Evolutionary conservation across 2,329 filamentous ascomycete species (phyloP), one percentile per base, ranked within the genome.

Genomic region (Fusarium nanum): DNA sequence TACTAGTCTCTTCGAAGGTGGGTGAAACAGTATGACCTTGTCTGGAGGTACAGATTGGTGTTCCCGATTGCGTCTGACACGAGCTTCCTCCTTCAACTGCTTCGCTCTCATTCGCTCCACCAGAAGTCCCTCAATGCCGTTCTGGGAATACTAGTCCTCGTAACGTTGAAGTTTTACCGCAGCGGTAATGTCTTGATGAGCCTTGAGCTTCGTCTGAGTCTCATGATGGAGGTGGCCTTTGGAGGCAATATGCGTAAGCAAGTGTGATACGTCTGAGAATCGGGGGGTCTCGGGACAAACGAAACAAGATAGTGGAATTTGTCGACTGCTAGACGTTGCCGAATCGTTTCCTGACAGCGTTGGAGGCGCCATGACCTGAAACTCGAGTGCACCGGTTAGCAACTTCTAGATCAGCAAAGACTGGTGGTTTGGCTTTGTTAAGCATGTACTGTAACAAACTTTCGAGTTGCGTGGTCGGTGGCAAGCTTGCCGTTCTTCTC

Each of bases 241-340:
- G 70, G 94, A 98, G 64, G 92, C 89, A 67, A 98, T 89, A 77
- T 98, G 95, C 14, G 95, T 98, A 76, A 98, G 88, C 40, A 98
- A 85, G 79, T 98, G 95, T 34, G 94, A 97, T 46, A 94, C 85
- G 80, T 98, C 95, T 59, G 93, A 97, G 81, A 98, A 98, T 30
- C 82, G 87, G 41, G 93, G 93, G 65, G 87, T 87, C 72, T 91
- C 93, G 37, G 92, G 91, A 78, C 95, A 98, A 72, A 97, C 91
- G 76, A 86, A 90, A 87, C 95, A 98, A 73, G 89, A 82, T 50
- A 98, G 88, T 60, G 92, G 89, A 63, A 94, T 90, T 49, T 78
- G 73, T 60, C 72, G 77, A 68, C 65, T 77, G 13, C 64, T 60
- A 37, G 73, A 69, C 65, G 61, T 73, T 34, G 67, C 60, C 22